Evolutionary conservation across 2,329 filamentous ascomycete species (phyloP).

Genomic region (Zopfia rhizophila): DNA sequence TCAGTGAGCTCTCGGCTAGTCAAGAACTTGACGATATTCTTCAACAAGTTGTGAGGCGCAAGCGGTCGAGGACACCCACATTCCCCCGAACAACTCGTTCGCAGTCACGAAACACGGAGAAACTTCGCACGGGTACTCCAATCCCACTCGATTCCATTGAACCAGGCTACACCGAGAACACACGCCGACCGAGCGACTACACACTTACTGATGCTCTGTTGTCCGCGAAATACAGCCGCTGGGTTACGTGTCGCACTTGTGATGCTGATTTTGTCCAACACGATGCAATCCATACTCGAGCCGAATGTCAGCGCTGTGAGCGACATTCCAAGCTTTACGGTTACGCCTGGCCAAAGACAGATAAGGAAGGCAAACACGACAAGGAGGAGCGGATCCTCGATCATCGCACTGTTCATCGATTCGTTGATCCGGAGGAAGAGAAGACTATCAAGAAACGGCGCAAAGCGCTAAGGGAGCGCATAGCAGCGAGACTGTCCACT

Average conservation of each 20-base stretch:
- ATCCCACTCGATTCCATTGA: conserved; percentile 32
- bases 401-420: conserved; percentile 87
- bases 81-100: conserved; percentile 48
- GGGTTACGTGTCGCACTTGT: conserved; percentile 91
- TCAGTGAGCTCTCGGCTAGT: conserved; percentile 53
- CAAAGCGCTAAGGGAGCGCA: conserved; percentile 14
- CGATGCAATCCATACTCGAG: conserved; percentile 86
- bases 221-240: conserved; percentile 78
- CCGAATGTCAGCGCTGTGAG: conserved; percentile 91
- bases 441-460: conserved; percentile 44
- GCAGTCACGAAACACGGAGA: conserved; percentile 40
- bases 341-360: conserved; percentile 95
- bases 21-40: conserved; percentile 51
- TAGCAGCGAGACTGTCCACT: conserved; percentile 39
- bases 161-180: conserved; percentile 37
- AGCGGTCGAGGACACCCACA: conserved; percentile 33
- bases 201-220: conserved; percentile 81
- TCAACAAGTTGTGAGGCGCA: conserved; percentile 49
- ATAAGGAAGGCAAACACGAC: conserved; percentile 79
- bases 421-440: conserved; percentile 76
- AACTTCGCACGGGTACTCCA: conserved; percentile 42
- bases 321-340: conserved; percentile 96
- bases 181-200: conserved; percentile 67
- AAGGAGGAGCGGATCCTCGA: conserved; percentile 77
- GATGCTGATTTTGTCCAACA: conserved; percentile 84